These are phyloP conservation scores for Phellinidium pouzarii DNA, from an alignment of 1,284 basidiomycete species.

Conservation along the genomic window DNA sequence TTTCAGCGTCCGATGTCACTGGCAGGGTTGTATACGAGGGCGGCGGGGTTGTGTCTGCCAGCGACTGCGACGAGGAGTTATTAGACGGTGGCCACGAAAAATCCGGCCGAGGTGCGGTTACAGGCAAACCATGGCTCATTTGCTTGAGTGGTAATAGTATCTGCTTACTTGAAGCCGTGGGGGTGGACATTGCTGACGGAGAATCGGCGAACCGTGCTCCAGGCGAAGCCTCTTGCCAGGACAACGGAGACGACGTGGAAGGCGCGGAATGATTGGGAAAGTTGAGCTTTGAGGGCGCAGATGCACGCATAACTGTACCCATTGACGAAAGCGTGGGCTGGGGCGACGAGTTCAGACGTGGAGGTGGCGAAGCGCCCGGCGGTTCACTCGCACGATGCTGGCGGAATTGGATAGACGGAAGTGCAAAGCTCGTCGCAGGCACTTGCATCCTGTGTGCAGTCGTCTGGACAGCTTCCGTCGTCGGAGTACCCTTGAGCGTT, in stretches of 20 bases:
- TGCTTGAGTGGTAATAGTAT: neutral
- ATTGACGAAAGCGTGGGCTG: constrained; percentile 13
- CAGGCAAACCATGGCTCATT: constrained; percentile 17
- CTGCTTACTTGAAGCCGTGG: too few relatives aligned
- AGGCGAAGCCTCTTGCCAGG: too few relatives aligned
- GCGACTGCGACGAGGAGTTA: constrained; percentile 11
- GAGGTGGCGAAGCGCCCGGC: constrained; percentile 4
- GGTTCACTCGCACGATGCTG: constrained; percentile 8
- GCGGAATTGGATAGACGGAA: constrained; percentile 12
- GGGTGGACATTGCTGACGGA: too few relatives aligned
- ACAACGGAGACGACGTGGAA: too few relatives aligned
- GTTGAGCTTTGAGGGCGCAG: constrained; percentile 33
- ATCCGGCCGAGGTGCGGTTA: constrained; percentile 12
- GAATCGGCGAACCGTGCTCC: too few relatives aligned
- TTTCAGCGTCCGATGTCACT: constrained; percentile 6
- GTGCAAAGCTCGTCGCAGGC: constrained; percentile 8
- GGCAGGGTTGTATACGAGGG: constrained; percentile 14
- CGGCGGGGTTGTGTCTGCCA: constrained; percentile 12
- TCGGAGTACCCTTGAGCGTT: constrained; percentile 30
- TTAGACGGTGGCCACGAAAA: constrained; percentile 10
- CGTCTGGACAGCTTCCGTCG: constrained; percentile 21
- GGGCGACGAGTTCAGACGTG: constrained; percentile 11
- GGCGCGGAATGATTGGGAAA: constrained; percentile 47
- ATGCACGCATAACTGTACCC: constrained; percentile 8
- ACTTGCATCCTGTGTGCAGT: constrained; percentile 16